These are phyloP conservation scores for Cryphonectria japonica DNA, from an alignment of 2,329 filamentous ascomycete species.

Conservation along the genomic window DNA sequence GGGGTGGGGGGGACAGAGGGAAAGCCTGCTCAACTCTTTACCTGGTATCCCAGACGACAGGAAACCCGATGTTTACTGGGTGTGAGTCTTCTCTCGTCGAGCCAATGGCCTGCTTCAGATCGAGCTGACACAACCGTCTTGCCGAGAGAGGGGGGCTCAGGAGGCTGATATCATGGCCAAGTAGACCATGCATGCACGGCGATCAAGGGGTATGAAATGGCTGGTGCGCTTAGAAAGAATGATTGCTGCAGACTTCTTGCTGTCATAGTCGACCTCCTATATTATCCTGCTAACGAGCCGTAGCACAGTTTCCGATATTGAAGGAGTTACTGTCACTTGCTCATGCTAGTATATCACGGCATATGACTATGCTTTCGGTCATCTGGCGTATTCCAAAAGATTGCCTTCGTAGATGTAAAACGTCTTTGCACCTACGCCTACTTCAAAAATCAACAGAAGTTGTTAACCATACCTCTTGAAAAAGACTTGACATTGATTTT, in stretches of 20 bases:
- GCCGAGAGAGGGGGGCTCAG: constrained; percentile 21
- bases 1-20: too few species aligned
- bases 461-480: not conserved
- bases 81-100: constrained; percentile 33
- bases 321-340: not conserved
- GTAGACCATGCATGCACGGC: constrained; percentile 15
- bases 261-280: not conserved
- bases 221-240: not conserved
- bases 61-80: constrained; percentile 38
- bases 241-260: not conserved
- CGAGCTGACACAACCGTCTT: not conserved
- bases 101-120: too few species aligned
- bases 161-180: constrained; percentile 30
- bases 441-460: not conserved
- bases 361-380: not conserved
- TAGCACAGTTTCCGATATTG: not conserved
- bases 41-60: constrained; percentile 34
- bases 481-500: not conserved
- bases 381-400: not conserved
- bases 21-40: constrained; percentile 33
- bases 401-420: too few species aligned
- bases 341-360: not conserved
- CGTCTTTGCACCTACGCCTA: not conserved
- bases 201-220: constrained; percentile 4
- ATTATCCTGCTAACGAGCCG: not conserved